Evolutionary conservation across 1,284 basidiomycete species (phyloP).

Genomic region (Pseudozyma pruni): DNA sequence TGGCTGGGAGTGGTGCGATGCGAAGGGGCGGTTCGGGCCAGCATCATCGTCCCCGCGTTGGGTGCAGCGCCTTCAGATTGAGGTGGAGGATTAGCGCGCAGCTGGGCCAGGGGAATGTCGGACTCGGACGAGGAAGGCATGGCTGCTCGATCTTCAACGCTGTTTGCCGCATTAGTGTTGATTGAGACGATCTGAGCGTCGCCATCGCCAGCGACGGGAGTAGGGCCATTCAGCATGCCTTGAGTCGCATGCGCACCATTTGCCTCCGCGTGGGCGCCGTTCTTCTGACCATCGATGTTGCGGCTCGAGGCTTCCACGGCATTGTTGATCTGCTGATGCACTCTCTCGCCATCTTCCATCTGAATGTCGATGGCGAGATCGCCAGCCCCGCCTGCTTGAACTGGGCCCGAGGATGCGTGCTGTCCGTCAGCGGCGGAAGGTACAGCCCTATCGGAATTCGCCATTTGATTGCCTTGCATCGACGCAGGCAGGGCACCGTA

Average conservation of each 20-base stretch:
- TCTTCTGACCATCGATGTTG: too few species aligned
- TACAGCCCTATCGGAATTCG: too few species aligned
- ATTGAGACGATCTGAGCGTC: too few species aligned
- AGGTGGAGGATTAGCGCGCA: neutral
- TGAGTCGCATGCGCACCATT: too few species aligned
- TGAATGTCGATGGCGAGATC: neutral
- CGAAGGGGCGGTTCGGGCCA: neutral
- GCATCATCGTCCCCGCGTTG: neutral
- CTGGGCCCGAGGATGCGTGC: too few species aligned
- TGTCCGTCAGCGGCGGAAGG: too few species aligned
- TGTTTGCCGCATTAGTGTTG: neutral
- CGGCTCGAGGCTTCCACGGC: too few species aligned
- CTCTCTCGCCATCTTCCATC: slow-evolving; percentile 1
- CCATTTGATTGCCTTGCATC: neutral
- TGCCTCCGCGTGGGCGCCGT: too few species aligned
- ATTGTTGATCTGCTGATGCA: too few species aligned
- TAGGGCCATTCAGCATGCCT: too few species aligned
- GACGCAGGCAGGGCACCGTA: neutral
- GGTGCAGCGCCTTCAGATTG: neutral
- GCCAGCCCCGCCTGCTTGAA: too few species aligned
- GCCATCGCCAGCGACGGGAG: too few species aligned
- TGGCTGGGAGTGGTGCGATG: neutral
- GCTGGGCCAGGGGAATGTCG: slow-evolving; percentile 1
- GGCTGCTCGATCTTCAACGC: neutral
- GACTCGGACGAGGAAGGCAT: neutral